Evolutionary conservation across 345 rosid genomes (phyloP).

Genomic region (Populus davidiana): DNA sequence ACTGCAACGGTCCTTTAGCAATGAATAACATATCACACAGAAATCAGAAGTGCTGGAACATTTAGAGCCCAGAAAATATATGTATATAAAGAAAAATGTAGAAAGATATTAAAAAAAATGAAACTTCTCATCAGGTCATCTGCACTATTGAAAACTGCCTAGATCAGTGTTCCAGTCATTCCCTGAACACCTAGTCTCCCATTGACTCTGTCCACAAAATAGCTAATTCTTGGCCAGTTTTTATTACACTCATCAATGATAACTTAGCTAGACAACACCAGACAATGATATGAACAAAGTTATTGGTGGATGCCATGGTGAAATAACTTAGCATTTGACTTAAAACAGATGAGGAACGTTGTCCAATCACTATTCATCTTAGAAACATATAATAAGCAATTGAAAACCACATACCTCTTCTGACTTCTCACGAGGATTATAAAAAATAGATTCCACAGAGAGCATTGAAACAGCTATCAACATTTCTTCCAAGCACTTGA

Average conservation of each 20-base stretch:
- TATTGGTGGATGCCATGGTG: too few relatives aligned
- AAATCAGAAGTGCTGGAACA: too few relatives aligned
- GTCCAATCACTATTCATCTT: background rate
- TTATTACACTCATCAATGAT: background rate
- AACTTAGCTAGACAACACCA: background rate
- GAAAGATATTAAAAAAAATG: background rate
- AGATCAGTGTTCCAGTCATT: background rate
- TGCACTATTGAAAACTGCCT: background rate
- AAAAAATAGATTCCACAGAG: conserved; percentile 80
- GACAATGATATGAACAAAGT: background rate
- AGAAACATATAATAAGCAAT: conserved; percentile 8
- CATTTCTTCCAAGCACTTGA: conserved; percentile 92
- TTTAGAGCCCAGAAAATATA: too few relatives aligned
- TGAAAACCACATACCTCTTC: conserved; percentile 54
- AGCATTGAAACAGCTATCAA: conserved; percentile 90
- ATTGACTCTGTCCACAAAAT: background rate
- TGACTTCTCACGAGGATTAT: conserved; percentile 67
- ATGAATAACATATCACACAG: too few relatives aligned
- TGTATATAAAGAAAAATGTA: too few relatives aligned
- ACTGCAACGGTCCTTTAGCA: background rate
- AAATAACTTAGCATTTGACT: too few relatives aligned
- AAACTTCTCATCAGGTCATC: background rate
- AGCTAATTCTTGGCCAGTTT: background rate
- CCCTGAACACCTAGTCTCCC: background rate
- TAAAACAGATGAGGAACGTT: background rate